Conservation (phyloP, 371 early-diverging fungal species). For the Dichotomocladium elegans region DNA sequence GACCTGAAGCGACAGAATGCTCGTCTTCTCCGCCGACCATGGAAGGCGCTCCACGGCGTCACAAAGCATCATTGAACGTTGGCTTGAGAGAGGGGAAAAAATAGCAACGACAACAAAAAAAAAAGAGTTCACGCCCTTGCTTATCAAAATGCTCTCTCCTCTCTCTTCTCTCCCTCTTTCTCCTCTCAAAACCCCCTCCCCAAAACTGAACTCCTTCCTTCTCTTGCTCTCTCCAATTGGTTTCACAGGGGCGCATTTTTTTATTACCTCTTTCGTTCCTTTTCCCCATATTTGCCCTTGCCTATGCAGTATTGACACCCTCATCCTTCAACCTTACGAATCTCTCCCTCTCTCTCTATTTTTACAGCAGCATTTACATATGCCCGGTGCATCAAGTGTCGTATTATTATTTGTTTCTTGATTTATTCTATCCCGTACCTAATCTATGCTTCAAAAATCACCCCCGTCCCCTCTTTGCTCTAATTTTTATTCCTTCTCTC, state of each 20-base stretch:
- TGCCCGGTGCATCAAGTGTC: slow-evolving; percentile 15
- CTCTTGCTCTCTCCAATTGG: neutral
- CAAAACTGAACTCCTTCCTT: neutral
- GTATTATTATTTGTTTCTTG: neutral
- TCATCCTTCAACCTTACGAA: neutral
- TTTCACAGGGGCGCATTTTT: slow-evolving; percentile 10
- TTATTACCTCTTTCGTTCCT: slow-evolving; percentile 17
- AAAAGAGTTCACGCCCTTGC: too few relatives aligned
- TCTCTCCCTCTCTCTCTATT: neutral
- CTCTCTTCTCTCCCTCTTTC: neutral
- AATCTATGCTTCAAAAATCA: neutral
- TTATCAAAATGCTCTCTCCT: neutral
- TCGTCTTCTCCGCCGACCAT: slow-evolving; percentile 27
- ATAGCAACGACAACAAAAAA: too few relatives aligned
- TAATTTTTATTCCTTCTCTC: neutral
- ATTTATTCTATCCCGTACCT: neutral
- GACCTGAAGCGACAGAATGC: slow-evolving; percentile 21
- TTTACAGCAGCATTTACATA: slow-evolving; percentile 1
- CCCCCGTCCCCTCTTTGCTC: slow-evolving; percentile 1
- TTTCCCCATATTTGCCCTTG: slow-evolving; percentile 15
- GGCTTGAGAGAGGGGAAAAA: neutral
- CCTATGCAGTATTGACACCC: slow-evolving; percentile 19
- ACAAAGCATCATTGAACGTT: slow-evolving; percentile 1
- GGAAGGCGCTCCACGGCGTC: slow-evolving; percentile 26
- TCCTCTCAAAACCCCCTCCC: neutral